phyloP scores from a whole-genome alignment of 306 rosid genomes.

The Vicia villosa region DNA sequence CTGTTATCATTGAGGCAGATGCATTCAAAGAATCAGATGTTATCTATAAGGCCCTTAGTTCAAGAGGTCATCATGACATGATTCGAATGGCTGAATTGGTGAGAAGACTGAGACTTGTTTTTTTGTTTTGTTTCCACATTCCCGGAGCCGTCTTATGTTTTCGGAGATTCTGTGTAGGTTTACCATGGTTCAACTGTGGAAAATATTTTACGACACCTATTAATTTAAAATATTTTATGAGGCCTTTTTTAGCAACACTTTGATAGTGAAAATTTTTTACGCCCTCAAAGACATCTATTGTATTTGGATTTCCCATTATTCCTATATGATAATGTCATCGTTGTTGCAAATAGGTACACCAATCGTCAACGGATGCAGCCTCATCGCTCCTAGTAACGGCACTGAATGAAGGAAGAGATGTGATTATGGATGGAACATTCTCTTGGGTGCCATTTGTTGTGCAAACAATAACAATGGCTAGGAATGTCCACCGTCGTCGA shows the following conservation, averaged over 20 bases:
- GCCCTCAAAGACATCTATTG: neutral
- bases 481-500: slow-evolving; percentile 94
- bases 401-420: slow-evolving; percentile 89
- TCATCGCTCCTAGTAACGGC: slow-evolving; percentile 94
- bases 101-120: slow-evolving; percentile 25
- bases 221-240: too few relatives aligned
- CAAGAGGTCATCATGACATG: slow-evolving; percentile 89
- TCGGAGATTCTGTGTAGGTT: too few relatives aligned
- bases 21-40: slow-evolving; percentile 98
- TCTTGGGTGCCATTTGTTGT: slow-evolving; percentile 97
- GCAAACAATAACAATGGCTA: slow-evolving; percentile 91
- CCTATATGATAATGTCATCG: neutral
- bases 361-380: slow-evolving; percentile 96
- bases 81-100: slow-evolving; percentile 95
- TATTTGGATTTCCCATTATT: neutral
- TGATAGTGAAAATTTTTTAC: too few relatives aligned
- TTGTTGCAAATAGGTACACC: slow-evolving; percentile 76
- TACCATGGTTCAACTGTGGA: too few relatives aligned
- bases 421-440: slow-evolving; percentile 96
- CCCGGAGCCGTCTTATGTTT: too few relatives aligned
- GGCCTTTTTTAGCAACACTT: too few relatives aligned
- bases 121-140: neutral
- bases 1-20: slow-evolving; percentile 90
- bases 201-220: too few relatives aligned
- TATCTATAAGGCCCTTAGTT: slow-evolving; percentile 84